These are phyloP conservation scores for Carex arenaria DNA, from an alignment of 202 grass and related monocot species.

Conservation along the genomic window DNA sequence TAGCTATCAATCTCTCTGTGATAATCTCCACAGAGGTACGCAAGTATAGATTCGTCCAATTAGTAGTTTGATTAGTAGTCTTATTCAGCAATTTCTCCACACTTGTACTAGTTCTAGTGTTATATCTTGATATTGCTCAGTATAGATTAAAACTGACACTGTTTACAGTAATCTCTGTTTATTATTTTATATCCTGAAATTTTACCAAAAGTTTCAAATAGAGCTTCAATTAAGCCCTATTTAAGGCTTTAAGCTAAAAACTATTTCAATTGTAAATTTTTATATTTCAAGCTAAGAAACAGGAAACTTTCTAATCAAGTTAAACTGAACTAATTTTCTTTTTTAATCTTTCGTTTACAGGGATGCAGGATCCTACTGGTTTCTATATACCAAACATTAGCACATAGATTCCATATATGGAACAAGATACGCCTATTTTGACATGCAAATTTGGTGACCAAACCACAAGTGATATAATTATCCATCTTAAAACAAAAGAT, in stretches of 20 bases:
- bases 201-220: not conserved
- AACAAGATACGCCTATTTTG: constrained; percentile 18
- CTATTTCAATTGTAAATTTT: not conserved
- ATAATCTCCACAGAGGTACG: not conserved
- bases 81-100: not conserved
- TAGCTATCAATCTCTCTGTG: not conserved
- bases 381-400: not conserved
- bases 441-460: constrained; percentile 49
- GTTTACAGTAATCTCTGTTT: not conserved
- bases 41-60: not conserved
- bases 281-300: not conserved
- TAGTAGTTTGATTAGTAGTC: not conserved
- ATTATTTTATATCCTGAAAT: not conserved
- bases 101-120: not conserved
- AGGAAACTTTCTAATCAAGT: not conserved
- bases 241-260: not conserved
- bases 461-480: constrained; percentile 54
- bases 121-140: not conserved
- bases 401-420: constrained; percentile 37
- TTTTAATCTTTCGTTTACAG: not conserved
- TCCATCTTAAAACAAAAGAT: constrained; percentile 43
- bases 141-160: not conserved
- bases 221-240: not conserved
- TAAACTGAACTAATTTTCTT: not conserved
- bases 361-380: constrained; percentile 26